Evolutionary conservation across 2,329 filamentous ascomycete species (phyloP), one percentile per base, ranked within the genome.

Genomic region (Phaeosphaeria sp.): DNA sequence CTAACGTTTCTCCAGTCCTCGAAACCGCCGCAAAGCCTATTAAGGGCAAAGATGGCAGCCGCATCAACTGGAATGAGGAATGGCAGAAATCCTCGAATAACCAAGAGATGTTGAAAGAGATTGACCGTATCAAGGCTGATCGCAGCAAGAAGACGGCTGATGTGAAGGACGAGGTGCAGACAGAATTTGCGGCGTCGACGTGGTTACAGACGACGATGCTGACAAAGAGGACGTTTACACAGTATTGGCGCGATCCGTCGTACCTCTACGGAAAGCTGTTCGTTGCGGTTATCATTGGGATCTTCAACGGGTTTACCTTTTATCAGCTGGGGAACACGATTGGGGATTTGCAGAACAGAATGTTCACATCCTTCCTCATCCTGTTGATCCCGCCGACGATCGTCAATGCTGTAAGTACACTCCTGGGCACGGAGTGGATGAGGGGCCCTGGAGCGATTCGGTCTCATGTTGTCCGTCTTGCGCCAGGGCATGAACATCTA

Each of bases 241-340:
- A 91, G 65, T 89, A 92, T 78, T 93, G 90, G 90, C 84, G 91
- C 15, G 87, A 91, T 60, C 88, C 90, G 0, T 88, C 86, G 0
- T 94, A 93, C 74, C 80, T 92, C 54, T 93, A 92, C 74, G 87
- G 89, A 58, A 92, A 92, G 72, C 79, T 94, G 23, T 93, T 92
- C 75, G 84, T 88, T 33, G 83, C 87, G 3, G 85, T 91, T 56
- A 84, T 92, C 59, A 82, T 90, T 46, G 90, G 89, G 17, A 87
- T 92, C 73, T 91, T 93, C 82, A 92, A 91, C 77, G 89, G 89
- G 21, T 92, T 92, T 77, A 92, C 90, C 3, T 93, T 92, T 79
- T 92, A 84, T 81, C 81, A 88, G 65, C 83, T 92, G 2, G 88
- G 87, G 2, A 81, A 88, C 73, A 84, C 82, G 0, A 80, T 90